These are phyloP conservation scores for Atkinsonella hypoxylon DNA, from an alignment of 2,329 filamentous ascomycete species.

Conservation along the genomic window DNA sequence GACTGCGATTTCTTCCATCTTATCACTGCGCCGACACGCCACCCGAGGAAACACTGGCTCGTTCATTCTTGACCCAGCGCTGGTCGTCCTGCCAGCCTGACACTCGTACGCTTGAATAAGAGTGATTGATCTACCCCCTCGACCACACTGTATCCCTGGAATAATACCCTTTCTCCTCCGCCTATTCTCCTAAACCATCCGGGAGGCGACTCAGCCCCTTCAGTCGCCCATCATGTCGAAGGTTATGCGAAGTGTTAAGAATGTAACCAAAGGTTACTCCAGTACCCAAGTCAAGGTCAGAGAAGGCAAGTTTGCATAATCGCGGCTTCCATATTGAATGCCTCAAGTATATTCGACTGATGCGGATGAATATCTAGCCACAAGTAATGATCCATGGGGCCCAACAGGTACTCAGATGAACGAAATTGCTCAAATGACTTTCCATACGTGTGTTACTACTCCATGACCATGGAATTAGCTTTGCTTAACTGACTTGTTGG, in stretches of 20 bases:
- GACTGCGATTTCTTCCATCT: background rate
- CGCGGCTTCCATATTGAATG: background rate
- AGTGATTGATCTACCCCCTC: background rate
- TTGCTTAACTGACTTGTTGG: background rate
- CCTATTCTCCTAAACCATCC: background rate
- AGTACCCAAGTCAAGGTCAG: slow-evolving; percentile 94
- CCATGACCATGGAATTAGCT: background rate
- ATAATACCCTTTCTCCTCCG: background rate
- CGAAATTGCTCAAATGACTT: slow-evolving; percentile 95
- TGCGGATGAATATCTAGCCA: slow-evolving; percentile 47
- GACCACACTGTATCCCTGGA: background rate
- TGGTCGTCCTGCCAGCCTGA: background rate
- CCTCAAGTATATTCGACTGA: slow-evolving; percentile 8
- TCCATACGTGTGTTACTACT: slow-evolving; percentile 68
- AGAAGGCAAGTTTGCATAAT: slow-evolving; percentile 53
- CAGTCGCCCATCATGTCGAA: slow-evolving; percentile 64
- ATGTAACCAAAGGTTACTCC: slow-evolving; percentile 98
- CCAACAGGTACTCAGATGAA: slow-evolving; percentile 97
- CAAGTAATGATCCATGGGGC: slow-evolving; percentile 97
- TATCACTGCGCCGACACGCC: background rate
- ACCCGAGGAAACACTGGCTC: background rate
- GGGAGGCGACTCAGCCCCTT: slow-evolving; percentile 3
- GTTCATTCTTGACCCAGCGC: background rate
- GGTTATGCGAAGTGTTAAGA: slow-evolving; percentile 95
- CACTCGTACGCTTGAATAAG: background rate